Evolutionary conservation across 164 flowering plant species (phyloP).

Genomic region (Sextonia rubra): DNA sequence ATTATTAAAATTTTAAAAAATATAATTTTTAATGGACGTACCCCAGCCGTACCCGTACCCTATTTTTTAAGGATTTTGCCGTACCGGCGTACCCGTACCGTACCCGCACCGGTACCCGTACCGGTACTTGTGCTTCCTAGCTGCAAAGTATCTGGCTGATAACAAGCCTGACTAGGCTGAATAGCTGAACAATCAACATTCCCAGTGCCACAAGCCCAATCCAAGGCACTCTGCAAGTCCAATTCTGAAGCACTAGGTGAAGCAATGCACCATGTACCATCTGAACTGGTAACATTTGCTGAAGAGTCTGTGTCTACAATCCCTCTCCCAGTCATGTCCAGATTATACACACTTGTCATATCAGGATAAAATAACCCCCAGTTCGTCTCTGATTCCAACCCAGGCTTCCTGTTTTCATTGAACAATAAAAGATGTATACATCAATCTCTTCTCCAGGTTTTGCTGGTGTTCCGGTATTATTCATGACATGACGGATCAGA

Average conservation of each 20-base stretch:
- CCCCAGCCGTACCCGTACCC: too few relatives aligned
- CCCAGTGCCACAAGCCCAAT: constrained; percentile 97
- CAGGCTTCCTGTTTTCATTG: constrained; percentile 93
- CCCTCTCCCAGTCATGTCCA: constrained; percentile 71
- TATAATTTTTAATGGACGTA: too few relatives aligned
- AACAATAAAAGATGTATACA: constrained; percentile 76
- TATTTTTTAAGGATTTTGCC: too few relatives aligned
- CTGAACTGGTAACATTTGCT: constrained; percentile 38
- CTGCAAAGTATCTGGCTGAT: constrained; percentile 76
- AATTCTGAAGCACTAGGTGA: constrained; percentile 56
- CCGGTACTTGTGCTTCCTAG: too few relatives aligned
- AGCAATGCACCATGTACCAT: constrained; percentile 87
- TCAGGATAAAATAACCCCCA: constrained; percentile 95
- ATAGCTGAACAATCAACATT: constrained; percentile 92
- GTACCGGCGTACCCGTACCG: too few relatives aligned
- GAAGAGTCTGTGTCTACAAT: constrained; percentile 30
- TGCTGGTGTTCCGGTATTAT: constrained; percentile 79
- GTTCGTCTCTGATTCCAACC: constrained; percentile 91
- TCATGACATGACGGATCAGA: constrained; percentile 72
- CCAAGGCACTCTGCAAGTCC: constrained; percentile 66
- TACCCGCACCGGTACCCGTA: too few relatives aligned
- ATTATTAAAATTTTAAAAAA: too few relatives aligned
- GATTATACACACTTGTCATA: constrained; percentile 70
- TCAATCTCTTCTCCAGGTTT: constrained; percentile 75
- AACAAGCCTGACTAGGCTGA: constrained; percentile 94